Conservation (phyloP, 2,329 filamentous ascomycete genomes). For the Pseudogymnoascus sp. region DNA sequence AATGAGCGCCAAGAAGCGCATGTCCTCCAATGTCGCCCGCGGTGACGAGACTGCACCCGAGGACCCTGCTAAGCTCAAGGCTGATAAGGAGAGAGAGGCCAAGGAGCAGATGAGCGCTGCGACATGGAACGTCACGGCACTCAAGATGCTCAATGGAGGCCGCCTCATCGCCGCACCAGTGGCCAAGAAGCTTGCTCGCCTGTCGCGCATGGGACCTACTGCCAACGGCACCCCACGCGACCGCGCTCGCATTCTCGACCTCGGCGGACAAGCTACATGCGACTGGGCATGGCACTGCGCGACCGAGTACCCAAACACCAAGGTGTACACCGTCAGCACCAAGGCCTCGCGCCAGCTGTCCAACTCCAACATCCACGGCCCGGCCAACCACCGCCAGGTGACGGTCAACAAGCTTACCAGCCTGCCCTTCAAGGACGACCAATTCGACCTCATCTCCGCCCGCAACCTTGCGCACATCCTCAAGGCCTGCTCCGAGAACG, state of each 20-base stretch:
- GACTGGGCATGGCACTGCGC: constrained; percentile 97
- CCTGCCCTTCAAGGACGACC: constrained; percentile 74
- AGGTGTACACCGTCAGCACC: constrained; percentile 80
- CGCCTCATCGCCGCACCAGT: constrained; percentile 55
- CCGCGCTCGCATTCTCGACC: constrained; percentile 67
- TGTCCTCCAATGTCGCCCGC: constrained; percentile 63
- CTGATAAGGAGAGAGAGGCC: constrained; percentile 74
- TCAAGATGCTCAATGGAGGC: constrained; percentile 55
- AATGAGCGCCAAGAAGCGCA: constrained; percentile 61
- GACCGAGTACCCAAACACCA: constrained; percentile 72
- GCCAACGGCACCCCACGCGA: constrained; percentile 37
- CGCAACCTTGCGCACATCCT: constrained; percentile 79
- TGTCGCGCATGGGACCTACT: constrained; percentile 41
- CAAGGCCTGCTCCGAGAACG: constrained; percentile 60
- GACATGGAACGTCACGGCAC: constrained; percentile 53
- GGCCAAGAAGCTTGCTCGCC: constrained; percentile 49
- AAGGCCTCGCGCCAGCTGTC: constrained; percentile 61
- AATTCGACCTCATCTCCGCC: constrained; percentile 88
- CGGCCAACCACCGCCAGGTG: constrained; percentile 77
- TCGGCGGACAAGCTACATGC: constrained; percentile 74
- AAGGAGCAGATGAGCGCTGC: constrained; percentile 59
- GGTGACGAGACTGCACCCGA: constrained; percentile 57
- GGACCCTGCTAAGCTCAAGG: constrained; percentile 53
- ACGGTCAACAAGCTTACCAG: constrained; percentile 67
- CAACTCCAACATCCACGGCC: constrained; percentile 70